phyloP scores from a whole-genome alignment of 495 filamentous ascomycete genomes.

The Terfezia claveryi region DNA sequence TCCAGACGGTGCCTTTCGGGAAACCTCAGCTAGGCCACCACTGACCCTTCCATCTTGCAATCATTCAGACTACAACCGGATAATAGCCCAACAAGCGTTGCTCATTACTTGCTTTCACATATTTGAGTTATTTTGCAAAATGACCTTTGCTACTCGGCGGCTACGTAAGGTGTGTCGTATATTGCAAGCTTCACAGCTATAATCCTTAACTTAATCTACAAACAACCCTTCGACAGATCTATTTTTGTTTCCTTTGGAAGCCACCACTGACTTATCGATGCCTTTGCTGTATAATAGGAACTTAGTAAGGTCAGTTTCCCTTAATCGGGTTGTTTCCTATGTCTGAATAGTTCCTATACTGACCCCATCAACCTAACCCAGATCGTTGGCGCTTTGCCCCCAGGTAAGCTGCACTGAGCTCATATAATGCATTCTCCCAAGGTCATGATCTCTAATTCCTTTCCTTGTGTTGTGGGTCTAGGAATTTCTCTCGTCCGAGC shows the following conservation, averaged over 20 bases:
- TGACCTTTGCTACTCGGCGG: background rate
- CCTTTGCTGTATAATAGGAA: background rate
- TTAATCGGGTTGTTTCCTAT: background rate
- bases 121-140: background rate
- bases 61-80: no score
- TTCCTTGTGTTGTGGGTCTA: background rate
- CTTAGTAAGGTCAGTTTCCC: background rate
- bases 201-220: background rate
- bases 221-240: background rate
- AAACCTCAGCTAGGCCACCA: no score
- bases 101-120: background rate
- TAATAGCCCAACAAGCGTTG: no score
- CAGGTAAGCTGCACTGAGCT: constrained; percentile 9
- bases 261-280: no score
- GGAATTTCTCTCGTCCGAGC: constrained; percentile 65
- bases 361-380: constrained; percentile 6
- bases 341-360: no score
- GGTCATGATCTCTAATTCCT: no score
- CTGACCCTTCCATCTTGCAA: no score
- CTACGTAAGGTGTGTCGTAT: background rate
- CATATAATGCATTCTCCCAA: no score
- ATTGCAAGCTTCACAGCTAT: background rate
- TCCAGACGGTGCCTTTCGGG: no score
- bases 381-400: constrained; percentile 34
- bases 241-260: no score